Evolutionary conservation across 192 early-diverging fungal genomes (phyloP).

Genomic region (Coemansia erecta): DNA sequence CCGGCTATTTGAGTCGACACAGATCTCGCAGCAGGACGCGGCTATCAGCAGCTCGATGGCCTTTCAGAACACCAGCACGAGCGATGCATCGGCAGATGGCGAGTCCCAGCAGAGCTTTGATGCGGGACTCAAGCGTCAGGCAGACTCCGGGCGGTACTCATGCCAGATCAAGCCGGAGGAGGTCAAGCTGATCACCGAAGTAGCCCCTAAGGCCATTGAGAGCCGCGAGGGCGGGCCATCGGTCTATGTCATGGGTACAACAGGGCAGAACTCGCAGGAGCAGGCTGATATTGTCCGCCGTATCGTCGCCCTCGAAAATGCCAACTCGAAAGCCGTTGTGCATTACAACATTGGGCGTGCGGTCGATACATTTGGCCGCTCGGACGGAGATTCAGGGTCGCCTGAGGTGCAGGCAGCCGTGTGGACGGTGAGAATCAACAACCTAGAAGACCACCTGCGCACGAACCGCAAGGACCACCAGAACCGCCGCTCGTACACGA

Average conservation of each 20-base stretch:
- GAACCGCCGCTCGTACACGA: constrained; percentile 80
- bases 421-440: constrained; percentile 85
- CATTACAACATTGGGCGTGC: constrained; percentile 74
- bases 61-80: background rate
- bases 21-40: constrained; percentile 45
- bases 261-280: constrained; percentile 9
- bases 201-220: constrained; percentile 34
- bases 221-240: constrained; percentile 13
- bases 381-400: constrained; percentile 83
- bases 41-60: constrained; percentile 20
- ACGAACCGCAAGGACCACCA: constrained; percentile 85
- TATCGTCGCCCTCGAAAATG: constrained; percentile 80
- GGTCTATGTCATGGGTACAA: constrained; percentile 10
- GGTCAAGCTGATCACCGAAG: constrained; percentile 29
- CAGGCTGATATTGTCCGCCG: constrained; percentile 66
- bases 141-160: constrained; percentile 31
- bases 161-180: constrained; percentile 25
- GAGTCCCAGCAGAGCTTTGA: constrained; percentile 1
- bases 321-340: constrained; percentile 68
- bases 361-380: constrained; percentile 74
- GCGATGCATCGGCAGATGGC: background rate
- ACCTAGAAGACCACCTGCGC: constrained; percentile 76
- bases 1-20: constrained; percentile 37
- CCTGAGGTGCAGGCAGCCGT: constrained; percentile 94
- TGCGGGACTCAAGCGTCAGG: constrained; percentile 23